Evolutionary conservation across 805 yeast species (phyloP), one percentile per base, ranked within the genome.

Genomic region (Ogataea nonfermentans): DNA sequence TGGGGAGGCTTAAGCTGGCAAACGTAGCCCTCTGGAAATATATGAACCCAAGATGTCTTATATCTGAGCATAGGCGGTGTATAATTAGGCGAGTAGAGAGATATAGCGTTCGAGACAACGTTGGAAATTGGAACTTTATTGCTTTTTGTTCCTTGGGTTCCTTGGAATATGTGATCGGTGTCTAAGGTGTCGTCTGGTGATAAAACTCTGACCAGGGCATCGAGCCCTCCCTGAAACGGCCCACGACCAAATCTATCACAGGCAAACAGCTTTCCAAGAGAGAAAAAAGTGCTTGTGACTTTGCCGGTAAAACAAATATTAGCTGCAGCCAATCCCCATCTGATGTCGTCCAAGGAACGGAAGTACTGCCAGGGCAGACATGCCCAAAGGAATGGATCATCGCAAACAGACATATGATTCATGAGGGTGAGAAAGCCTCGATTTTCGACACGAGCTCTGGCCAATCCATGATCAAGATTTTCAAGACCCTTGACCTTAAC

Each of bases 271-370:
- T 90, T 90, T 2, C 99, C 99, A 44, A 88, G 62, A 17, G 89
- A 78, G 67, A 91, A 91, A 57, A 88, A 90, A 14, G 56, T 70
- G 7, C 79, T 62, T 2, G 74, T 58, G 3, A 70, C 51, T 17
- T 61, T 63, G 44, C 67, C 75, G 16, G 78, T 74, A 62, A 93
- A 91, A 58, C 98, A 91, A 27, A 91, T 77, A 59, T 93, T 90
- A 35, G 82, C 78, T 9, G 99, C 99, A 0, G 95, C 99, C 40
- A 93, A 69, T 4, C 96, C 90, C 98, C 98, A 91, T 54, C 99
- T 72, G 38, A 88, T 77, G 37, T 76, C 73, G 46, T 79, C 84
- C 12, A 84, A 65, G 40, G 78, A 76, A 10, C 67, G 61, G 50
- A 77, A 84, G 50, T 75, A 76, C 26, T 78, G 70, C 76, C 81